Evolutionary conservation across 371 early-diverging fungal species (phyloP), one percentile per base, ranked within the genome.

Genomic region (Syncephalis fuscata): DNA sequence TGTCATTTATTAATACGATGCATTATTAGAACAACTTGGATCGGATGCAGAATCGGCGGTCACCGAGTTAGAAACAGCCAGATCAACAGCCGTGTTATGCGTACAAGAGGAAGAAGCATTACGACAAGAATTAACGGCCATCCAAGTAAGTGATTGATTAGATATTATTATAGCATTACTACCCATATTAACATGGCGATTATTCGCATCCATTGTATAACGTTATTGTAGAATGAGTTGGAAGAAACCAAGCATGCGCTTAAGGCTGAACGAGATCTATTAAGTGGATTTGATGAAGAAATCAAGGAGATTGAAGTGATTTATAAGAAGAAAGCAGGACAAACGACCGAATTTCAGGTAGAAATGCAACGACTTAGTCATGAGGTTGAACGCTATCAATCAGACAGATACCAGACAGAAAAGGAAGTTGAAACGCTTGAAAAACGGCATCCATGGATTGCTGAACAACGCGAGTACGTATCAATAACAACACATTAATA

Each of bases 391-490:
- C 60, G 77, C 14, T 69, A 74, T 40, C 62, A 74, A 37, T 70
- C 73, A 19, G 87, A 88, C 23, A 68, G 67, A 20, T 67, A 71
- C 16, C 56, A 69, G 11, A 64, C 84, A 1, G 52, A 65, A 39
- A 68, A 67, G 17, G 61, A 55, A 3, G 54, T 82, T 2, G 47
- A 57, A 8, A 66, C 72, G 3, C 54, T 89, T 39, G 71, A 74
- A 59, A 61, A 57, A 19, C 71, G 73, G 42, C 68, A 92, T 51
- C 74, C 78, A 11, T 94, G 96, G 96, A 90, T 95, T 44, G 53
- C 52, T 7, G 90, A 90, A 55, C 83, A 90, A 54, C 84, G 78
- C 50, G 76, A 81, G 80, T 85, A 72, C 10, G 26, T 43, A 23
- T 26, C 15, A 15, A 8, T 10, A 27, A 36, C 23, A 17, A 22